phyloP scores from a whole-genome alignment of 139 green algal genomes.

The Tetradesmus obliquus region DNA sequence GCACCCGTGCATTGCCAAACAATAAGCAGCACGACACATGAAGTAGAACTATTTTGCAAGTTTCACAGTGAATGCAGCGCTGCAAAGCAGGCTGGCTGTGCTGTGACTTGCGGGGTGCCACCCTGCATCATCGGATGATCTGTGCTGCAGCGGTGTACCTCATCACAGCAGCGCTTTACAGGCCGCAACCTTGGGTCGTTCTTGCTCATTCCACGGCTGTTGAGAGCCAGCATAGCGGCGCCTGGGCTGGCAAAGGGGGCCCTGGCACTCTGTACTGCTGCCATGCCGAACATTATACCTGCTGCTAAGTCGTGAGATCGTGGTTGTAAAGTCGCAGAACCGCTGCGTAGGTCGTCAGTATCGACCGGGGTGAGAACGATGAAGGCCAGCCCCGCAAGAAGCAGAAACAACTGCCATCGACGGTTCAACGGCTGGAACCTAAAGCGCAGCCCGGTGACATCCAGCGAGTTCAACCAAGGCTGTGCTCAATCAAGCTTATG shows the following conservation, averaged over 20 bases:
- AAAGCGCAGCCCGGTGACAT: too few species aligned
- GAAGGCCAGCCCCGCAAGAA: too few species aligned
- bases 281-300: background rate
- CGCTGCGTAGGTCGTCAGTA: background rate
- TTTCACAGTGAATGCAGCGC: background rate
- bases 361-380: too few species aligned
- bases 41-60: too few species aligned
- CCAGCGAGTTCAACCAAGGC: too few species aligned
- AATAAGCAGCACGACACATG: background rate
- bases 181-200: background rate
- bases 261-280: background rate
- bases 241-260: background rate
- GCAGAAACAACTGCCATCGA: too few species aligned
- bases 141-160: background rate
- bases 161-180: slow-evolving; percentile 1
- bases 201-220: background rate
- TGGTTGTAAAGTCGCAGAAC: background rate
- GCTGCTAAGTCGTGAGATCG: background rate
- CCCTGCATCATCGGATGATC: background rate
- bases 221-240: background rate
- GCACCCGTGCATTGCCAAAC: background rate
- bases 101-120: background rate
- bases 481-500: too few species aligned
- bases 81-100: background rate
- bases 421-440: too few species aligned